Evolutionary conservation across 176 grass and related monocot species (phyloP), one percentile per base, ranked within the genome.

Genomic region (Echinochloa phyllopogon): DNA sequence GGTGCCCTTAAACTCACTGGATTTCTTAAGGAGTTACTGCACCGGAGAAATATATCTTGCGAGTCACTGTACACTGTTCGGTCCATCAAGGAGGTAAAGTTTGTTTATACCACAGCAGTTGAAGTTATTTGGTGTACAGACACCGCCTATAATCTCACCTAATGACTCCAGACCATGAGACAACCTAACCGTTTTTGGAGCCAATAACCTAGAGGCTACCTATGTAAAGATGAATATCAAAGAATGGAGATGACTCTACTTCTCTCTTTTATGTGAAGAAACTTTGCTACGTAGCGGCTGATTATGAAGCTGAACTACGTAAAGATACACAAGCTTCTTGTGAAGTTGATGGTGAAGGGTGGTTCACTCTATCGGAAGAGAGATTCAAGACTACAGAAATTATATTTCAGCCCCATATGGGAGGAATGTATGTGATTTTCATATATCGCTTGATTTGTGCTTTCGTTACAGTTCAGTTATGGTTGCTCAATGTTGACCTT

Each of bases 1-100:
- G 88, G 96, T 78, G 96, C 93, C 48, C 79, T 98, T 44, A 98
- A 92, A 82, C 87, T 98, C 83, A 96, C 96, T 86, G 93, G 89
- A 42, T 95, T 92, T 92, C 88, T 98, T 41, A 98, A 92, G 89
- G 93, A 95, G 70, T 77, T 94, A 85, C 87, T 95, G 89, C 96
- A 95, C 64, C 86, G 48, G 45, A 90, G 83, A 78, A 87, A 87
- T 83, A 94, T 91, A 82, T 25, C 59, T 70, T 98, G 91, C 64
- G 89, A 95, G 24, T 98, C 93, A 70, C 73, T 94, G 51, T 95
- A 95, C 78, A 95, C 96, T 49, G 91, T 95, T 84, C 89, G 96
- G 63, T 81, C 89, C 50, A 92, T 98, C 83, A 98, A 98, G 74
- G 96, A 98, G 93, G 96, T 98, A 89, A 70, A 50, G 1, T 56